A percentile compares a stretch with the other conserved stretches of the same genome.
Evolutionary conservation across 2,329 filamentous ascomycete genomes (phyloP).

Genomic region (Paramyrothecium sp.): DNA sequence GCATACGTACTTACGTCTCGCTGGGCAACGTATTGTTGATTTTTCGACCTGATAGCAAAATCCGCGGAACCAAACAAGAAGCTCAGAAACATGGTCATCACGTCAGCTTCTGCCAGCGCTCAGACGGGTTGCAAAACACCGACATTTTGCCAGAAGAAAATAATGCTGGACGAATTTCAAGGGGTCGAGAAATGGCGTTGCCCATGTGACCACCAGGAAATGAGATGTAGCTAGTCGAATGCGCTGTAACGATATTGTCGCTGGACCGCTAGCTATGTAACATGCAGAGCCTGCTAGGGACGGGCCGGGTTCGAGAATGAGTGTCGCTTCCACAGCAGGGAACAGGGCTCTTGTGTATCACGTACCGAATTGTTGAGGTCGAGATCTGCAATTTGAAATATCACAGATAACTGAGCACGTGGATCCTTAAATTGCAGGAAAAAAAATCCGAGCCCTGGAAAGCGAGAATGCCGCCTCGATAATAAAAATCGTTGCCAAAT

Average conservation of each 20-base stretch:
- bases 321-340: conserved; percentile 12
- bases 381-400: not conserved
- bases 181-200: too few species aligned
- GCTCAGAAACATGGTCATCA: too few species aligned
- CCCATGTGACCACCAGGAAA: not conserved
- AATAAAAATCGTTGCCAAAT: not conserved
- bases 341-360: not conserved
- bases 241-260: not conserved
- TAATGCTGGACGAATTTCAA: too few species aligned
- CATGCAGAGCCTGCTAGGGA: conserved; percentile 19
- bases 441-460: not conserved
- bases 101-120: too few species aligned
- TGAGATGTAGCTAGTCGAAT: not conserved
- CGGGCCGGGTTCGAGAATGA: conserved; percentile 19
- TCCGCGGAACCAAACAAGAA: too few species aligned
- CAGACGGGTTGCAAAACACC: too few species aligned
- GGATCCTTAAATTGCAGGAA: too few species aligned
- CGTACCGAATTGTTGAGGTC: not conserved
- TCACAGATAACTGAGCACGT: not conserved
- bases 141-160: too few species aligned
- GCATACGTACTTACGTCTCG: conserved; percentile 28
- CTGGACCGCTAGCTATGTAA: not conserved
- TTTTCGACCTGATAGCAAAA: conserved; percentile 15
- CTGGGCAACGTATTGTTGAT: conserved; percentile 11
- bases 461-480: not conserved